phyloP scores from a whole-genome alignment of 73 alveolate species.

The Paramecium tetraurelia region DNA sequence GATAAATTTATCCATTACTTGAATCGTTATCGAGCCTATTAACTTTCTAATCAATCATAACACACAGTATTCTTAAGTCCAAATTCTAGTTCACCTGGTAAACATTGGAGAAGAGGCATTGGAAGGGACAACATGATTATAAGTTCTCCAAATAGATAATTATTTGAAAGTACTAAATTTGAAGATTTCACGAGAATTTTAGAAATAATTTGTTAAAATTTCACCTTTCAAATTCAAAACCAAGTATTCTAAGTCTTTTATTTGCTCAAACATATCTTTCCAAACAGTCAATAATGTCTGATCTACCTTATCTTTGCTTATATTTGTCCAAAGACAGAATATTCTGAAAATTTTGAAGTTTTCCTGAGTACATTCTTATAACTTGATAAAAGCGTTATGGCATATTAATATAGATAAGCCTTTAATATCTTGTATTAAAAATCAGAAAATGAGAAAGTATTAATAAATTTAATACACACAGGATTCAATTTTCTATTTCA shows the following conservation, averaged over 20 bases:
- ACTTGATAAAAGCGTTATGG: neutral
- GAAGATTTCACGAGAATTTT: constrained; percentile 23
- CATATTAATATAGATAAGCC: neutral
- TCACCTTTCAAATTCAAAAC: neutral
- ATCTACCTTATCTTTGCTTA: neutral
- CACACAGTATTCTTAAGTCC: constrained; percentile 24
- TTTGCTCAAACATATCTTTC: constrained; percentile 21
- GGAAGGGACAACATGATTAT: constrained; percentile 47
- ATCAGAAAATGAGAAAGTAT: neutral
- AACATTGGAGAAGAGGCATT: constrained; percentile 54
- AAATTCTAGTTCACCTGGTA: constrained; percentile 43
- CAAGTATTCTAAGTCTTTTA: neutral
- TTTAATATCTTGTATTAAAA: neutral
- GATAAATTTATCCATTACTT: constrained; percentile 19
- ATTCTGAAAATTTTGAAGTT: neutral
- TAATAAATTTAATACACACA: neutral
- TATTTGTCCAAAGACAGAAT: neutral
- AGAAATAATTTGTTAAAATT: neutral
- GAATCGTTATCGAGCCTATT: constrained; percentile 23
- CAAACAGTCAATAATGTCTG: neutral
- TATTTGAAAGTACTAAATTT: neutral
- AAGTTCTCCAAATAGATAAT: constrained; percentile 5
- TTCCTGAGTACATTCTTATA: neutral
- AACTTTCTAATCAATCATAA: neutral
- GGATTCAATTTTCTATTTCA: neutral